phyloP scores from a whole-genome alignment of 192 early-diverging fungal genomes.

The Rhizophagus prolifer region DNA sequence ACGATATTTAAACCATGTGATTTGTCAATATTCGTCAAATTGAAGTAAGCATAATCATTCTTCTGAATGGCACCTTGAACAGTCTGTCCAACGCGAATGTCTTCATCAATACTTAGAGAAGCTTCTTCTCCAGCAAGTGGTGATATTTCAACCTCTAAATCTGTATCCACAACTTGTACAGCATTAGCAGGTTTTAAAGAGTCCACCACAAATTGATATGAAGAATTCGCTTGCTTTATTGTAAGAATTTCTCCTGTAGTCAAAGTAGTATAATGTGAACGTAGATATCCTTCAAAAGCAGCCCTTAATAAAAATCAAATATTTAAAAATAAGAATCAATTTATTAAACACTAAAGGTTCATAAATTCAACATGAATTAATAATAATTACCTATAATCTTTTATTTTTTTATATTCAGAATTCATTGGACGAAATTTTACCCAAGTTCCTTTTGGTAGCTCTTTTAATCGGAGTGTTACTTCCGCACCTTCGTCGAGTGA shows the following conservation, averaged over 20 bases:
- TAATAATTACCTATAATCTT: conserved; percentile 41
- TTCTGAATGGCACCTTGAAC: conserved; percentile 30
- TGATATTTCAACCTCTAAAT: conserved; percentile 78
- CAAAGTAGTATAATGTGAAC: conserved; percentile 65
- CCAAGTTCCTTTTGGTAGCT: conserved; percentile 64
- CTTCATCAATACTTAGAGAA: background rate
- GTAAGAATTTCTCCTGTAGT: conserved; percentile 63
- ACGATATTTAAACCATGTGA: conserved; percentile 30
- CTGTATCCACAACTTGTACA: conserved; percentile 74
- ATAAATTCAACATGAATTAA: conserved; percentile 2
- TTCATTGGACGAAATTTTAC: conserved; percentile 61
- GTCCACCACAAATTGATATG: conserved; percentile 58
- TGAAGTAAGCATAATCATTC: conserved; percentile 34
- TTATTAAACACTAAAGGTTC: background rate
- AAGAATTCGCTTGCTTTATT: conserved; percentile 50
- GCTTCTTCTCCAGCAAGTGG: conserved; percentile 37
- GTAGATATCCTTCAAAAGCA: conserved; percentile 65
- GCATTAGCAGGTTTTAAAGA: conserved; percentile 65
- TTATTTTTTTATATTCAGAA: conserved; percentile 51
- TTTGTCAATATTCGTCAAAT: conserved; percentile 31
- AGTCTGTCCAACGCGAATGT: conserved; percentile 27
- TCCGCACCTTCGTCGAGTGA: conserved; percentile 43
- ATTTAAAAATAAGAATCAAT: background rate
- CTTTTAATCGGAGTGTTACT: conserved; percentile 55
- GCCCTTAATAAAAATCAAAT: conserved; percentile 40